Evolutionary conservation across 2,329 filamentous ascomycete species (phyloP), one percentile per base, ranked within the genome.

Genomic region (Thielaviopsis cerberus): DNA sequence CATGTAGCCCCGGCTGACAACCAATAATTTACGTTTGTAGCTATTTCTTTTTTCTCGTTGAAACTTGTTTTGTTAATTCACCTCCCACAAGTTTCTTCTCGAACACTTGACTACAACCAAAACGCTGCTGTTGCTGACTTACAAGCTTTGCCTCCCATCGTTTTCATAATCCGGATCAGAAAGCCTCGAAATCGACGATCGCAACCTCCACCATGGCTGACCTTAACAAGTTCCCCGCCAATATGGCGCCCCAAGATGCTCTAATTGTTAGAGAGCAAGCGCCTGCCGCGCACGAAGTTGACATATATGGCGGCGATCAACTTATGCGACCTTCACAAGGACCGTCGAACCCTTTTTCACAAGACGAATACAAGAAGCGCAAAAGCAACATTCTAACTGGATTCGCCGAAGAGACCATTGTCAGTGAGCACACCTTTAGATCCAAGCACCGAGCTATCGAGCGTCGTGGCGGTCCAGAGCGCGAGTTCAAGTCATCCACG

Each of bases 391-490:
- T 90, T 1, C 76, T 87, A 11, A 96, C 92, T 0, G 92, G 92
- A 11, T 85, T 80, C 65, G 92, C 92, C 1, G 80, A 92, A 64
- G 91, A 98, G 70, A 89, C 86, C 0, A 86, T 81, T 64, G 81
- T 98, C 63, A 94, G 88, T 69, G 92, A 97, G 66, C 81, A 91
- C 62, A 89, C 87, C 0, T 98, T 98, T 68, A 82, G 88, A 64
- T 81, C 80, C 66, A 89, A 92, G 63, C 90, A 96, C 68, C 84
- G 88, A 59, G 89, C 88, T 1, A 79, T 92, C 61, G 84, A 91
- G 68, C 78, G 85, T 62, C 80, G 65, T 68, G 83, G 71, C 63
- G 78, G 80, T 62, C 70, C 78, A 0, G 74, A 76, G 63, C 70
- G 77, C 57, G 78, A 83, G 64, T 75, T 75, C 61, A 75, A 79